Conservation (phyloP, 495 filamentous ascomycete species). For the Hypoxylon subgilvum region DNA sequence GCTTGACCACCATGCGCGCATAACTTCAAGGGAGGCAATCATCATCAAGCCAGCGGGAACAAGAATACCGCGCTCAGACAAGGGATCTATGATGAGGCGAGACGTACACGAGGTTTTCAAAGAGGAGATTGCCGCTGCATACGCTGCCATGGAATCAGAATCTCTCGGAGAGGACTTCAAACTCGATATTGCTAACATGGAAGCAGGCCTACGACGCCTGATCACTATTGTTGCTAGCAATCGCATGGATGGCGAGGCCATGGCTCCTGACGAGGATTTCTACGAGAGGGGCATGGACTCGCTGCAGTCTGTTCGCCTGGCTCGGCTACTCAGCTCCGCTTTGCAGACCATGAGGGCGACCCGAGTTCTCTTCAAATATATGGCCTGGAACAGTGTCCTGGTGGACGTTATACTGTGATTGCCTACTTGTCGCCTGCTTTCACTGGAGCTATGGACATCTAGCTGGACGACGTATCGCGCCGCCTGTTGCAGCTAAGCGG, state of each 20-base stretch:
- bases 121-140: constrained; percentile 38
- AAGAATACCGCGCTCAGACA: constrained; percentile 44
- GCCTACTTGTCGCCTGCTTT: too few species aligned
- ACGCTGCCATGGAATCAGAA: constrained; percentile 32
- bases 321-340: constrained; percentile 29
- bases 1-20: constrained; percentile 42
- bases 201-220: constrained; percentile 4
- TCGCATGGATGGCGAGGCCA: neutral
- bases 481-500: constrained; percentile 14
- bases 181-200: constrained; percentile 16
- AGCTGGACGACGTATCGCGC: constrained; percentile 4
- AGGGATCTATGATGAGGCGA: constrained; percentile 45
- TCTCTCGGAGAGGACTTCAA: neutral
- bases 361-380: too few species aligned
- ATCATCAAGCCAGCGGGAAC: constrained; percentile 31
- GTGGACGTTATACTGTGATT: too few species aligned
- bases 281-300: constrained; percentile 51
- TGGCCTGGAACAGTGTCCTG: too few species aligned
- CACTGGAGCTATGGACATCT: constrained; percentile 1
- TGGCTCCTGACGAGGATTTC: constrained; percentile 38
- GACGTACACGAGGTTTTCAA: constrained; percentile 43
- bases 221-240: neutral
- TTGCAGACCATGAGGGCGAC: neutral
- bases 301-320: constrained; percentile 43
- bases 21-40: constrained; percentile 38